Evolutionary conservation across 1,284 basidiomycete species (phyloP).

Genomic region (Naganishia cerealis): DNA sequence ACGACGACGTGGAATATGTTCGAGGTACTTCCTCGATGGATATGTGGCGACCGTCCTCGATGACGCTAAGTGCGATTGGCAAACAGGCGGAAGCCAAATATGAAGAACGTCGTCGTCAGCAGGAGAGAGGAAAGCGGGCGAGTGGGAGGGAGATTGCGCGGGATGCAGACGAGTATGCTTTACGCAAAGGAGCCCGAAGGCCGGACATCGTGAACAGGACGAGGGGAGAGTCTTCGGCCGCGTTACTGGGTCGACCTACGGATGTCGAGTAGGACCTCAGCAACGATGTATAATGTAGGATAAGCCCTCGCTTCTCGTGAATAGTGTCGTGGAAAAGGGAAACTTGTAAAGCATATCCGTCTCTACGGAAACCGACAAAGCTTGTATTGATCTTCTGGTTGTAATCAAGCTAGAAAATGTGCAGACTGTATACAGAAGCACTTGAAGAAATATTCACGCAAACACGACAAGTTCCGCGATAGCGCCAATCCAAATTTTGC

Average conservation of each 20-base stretch:
- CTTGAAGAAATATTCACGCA: background rate
- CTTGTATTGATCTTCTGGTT: background rate
- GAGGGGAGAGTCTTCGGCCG: constrained; percentile 40
- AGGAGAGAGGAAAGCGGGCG: background rate
- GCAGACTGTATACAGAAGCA: background rate
- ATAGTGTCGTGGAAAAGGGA: background rate
- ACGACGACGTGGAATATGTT: constrained; percentile 3
- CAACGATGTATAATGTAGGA: too few species aligned
- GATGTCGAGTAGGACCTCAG: background rate
- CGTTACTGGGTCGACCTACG: constrained; percentile 26
- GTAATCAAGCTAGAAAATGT: background rate
- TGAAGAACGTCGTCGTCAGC: constrained; percentile 34
- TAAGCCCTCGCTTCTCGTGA: too few species aligned
- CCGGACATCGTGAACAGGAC: constrained; percentile 39
- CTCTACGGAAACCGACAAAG: background rate
- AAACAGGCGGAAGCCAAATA: constrained; percentile 32
- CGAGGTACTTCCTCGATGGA: constrained; percentile 34
- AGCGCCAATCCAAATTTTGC: too few species aligned
- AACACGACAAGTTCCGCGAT: background rate
- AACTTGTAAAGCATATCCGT: background rate
- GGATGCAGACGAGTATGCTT: constrained; percentile 41
- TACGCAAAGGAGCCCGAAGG: constrained; percentile 38
- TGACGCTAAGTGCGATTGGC: constrained; percentile 30
- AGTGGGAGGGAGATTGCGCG: constrained; percentile 43
- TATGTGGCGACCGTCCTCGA: constrained; percentile 31